Conservation (phyloP, 148 eudicot genomes). For the Tetragonia tetragonoides region DNA sequence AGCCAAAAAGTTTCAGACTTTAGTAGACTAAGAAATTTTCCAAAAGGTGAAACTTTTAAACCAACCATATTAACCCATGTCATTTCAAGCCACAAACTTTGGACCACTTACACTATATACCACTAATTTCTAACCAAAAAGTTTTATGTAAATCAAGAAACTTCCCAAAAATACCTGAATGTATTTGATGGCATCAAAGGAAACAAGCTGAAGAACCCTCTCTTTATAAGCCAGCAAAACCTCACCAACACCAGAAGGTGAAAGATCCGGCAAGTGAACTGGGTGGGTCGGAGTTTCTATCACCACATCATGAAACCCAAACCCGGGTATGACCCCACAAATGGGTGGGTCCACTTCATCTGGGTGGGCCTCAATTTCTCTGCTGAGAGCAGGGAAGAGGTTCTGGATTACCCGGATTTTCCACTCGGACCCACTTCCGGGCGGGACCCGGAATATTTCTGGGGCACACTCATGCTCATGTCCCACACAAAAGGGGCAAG, state of each 20-base stretch:
- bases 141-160: neutral
- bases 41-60: neutral
- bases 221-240: conserved; percentile 79
- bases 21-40: neutral
- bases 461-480: conserved; percentile 91
- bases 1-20: too few species aligned
- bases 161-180: conserved; percentile 54
- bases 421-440: conserved; percentile 53
- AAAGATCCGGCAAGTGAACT: conserved; percentile 63
- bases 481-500: conserved; percentile 87
- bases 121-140: too few species aligned
- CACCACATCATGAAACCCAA: conserved; percentile 91
- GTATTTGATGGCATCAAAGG: conserved; percentile 49
- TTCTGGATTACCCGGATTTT: conserved; percentile 73
- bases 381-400: conserved; percentile 80
- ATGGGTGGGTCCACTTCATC: conserved; percentile 3
- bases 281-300: conserved; percentile 76
- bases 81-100: too few species aligned
- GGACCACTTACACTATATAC: too few species aligned
- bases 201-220: conserved; percentile 60
- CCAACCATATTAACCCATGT: too few species aligned
- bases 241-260: conserved; percentile 48
- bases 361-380: conserved; percentile 37
- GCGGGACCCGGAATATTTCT: conserved; percentile 74
- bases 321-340: conserved; percentile 49